These are phyloP conservation scores for Fusarium oligoseptatum DNA, from an alignment of 2,329 filamentous ascomycete species.

Conservation along the genomic window DNA sequence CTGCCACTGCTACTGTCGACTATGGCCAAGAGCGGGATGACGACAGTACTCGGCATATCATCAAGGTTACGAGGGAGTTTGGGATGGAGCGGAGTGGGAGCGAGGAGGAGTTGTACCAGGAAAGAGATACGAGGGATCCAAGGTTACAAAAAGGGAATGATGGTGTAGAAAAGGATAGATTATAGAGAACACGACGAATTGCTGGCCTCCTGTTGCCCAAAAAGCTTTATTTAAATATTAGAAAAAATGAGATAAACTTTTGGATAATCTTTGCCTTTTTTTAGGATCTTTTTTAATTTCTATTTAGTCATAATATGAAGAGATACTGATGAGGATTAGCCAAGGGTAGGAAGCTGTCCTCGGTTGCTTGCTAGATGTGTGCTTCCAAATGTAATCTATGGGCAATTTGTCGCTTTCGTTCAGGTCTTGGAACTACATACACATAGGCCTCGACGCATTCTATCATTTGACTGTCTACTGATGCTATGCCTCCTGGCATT, in stretches of 20 bases:
- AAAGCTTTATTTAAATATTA: neutral
- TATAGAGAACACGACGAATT: neutral
- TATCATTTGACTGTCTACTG: too few species aligned
- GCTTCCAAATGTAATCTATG: too few species aligned
- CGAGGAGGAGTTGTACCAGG: neutral
- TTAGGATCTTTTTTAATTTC: neutral
- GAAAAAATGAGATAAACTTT: neutral
- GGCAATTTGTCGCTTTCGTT: too few species aligned
- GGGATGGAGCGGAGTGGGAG: neutral
- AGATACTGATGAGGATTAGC: neutral
- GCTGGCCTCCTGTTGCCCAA: neutral
- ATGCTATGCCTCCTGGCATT: too few species aligned
- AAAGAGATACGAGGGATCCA: neutral
- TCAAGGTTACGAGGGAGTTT: neutral
- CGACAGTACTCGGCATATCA: neutral
- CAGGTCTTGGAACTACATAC: too few species aligned
- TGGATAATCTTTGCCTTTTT: neutral
- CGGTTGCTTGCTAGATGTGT: too few species aligned
- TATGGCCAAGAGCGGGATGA: neutral
- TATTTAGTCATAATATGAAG: neutral
- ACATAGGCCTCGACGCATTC: too few species aligned
- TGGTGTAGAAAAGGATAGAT: neutral
- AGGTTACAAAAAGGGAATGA: neutral
- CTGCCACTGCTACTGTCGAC: neutral
- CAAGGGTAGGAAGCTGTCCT: neutral